Base-by-base conservation (phyloP, 2,329 filamentous ascomycete species). In the Aspergillus fumigatus region DNA sequence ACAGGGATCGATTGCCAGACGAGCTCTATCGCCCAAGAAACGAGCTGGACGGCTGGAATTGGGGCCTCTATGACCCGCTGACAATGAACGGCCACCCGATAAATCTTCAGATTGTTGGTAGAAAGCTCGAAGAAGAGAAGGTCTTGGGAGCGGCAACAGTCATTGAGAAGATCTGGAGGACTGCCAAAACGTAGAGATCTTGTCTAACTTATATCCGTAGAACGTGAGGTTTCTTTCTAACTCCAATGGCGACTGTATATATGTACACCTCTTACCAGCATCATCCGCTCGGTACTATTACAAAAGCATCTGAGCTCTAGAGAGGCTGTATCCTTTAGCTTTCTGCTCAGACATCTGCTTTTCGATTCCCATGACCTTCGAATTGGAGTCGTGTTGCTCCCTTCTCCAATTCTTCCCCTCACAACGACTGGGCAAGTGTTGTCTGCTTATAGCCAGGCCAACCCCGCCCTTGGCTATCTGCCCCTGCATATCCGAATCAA, bases 121-220 rank as follows among this genome's bases (percentile, higher is more conserved):
- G 75, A 25, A 78, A 76, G 53, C 70, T 82, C 17, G 77, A 85
- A 48, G 82, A 85, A 56, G 83, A 85, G 64, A 83, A 77, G 65
- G 72, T 84, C 0, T 63, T 84, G 11, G 80, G 76, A 2, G 70
- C 74, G 51, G 78, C 75, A 41, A 65, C 58, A 23, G 56, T 58
- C 8, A 62, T 71, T 50, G 67, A 72, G 60, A 61, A 59, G 25
- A 54, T 68, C 11, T 71, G 64, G 67, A 64, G 57, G 49, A 48
- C 38, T 19, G 5, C 25, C 8, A 45, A 23, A 23, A 0, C 14
- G 14, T 38, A 52, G 48, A 11, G 58, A 50, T 43, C 43, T 21
- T 19, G 19, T 38, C 29, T 23, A 21, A 8, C n/a, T 8, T 19
- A 10, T 52, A 25, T 7, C 7, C 25, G 6, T 19, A 19, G 29